These are phyloP conservation scores for Saitoella complicata DNA, from an alignment of 805 yeast genomes.

Conservation along the genomic window DNA sequence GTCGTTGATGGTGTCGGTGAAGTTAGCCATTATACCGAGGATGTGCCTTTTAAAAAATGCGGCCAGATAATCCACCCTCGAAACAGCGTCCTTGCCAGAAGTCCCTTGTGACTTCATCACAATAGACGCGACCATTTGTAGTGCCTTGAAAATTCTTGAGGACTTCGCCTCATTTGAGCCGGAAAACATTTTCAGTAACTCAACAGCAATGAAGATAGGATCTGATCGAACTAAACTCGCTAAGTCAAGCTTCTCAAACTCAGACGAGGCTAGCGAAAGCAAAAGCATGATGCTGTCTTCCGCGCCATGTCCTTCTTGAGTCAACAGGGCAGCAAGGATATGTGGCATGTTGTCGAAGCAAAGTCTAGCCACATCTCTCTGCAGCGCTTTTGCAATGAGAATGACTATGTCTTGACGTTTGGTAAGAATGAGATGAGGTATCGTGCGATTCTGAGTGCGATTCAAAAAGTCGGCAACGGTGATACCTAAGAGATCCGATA, in stretches of 20 bases:
- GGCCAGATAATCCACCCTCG: constrained; percentile 16
- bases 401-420: constrained; percentile 46
- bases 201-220: constrained; percentile 15
- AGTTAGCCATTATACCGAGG: constrained; percentile 59
- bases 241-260: constrained; percentile 23
- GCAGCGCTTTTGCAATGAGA: constrained; percentile 40
- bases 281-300: constrained; percentile 36
- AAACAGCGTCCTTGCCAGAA: background rate
- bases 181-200: constrained; percentile 27
- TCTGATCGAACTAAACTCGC: constrained; percentile 18
- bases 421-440: constrained; percentile 59
- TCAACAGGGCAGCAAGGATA: constrained; percentile 43
- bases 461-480: constrained; percentile 43
- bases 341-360: constrained; percentile 33
- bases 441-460: constrained; percentile 54
- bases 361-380: constrained; percentile 31
- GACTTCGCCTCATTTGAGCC: constrained; percentile 5
- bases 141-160: constrained; percentile 7
- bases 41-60: constrained; percentile 40
- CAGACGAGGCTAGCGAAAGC: constrained; percentile 36
- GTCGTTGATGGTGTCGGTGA: constrained; percentile 66
- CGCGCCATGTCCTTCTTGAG: constrained; percentile 33
- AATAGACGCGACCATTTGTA: constrained; percentile 7
- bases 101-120: background rate
- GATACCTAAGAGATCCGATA: constrained; percentile 52